Evolutionary conservation across 164 flowering plant genomes (phyloP).

Genomic region (Amborella trichopoda): DNA sequence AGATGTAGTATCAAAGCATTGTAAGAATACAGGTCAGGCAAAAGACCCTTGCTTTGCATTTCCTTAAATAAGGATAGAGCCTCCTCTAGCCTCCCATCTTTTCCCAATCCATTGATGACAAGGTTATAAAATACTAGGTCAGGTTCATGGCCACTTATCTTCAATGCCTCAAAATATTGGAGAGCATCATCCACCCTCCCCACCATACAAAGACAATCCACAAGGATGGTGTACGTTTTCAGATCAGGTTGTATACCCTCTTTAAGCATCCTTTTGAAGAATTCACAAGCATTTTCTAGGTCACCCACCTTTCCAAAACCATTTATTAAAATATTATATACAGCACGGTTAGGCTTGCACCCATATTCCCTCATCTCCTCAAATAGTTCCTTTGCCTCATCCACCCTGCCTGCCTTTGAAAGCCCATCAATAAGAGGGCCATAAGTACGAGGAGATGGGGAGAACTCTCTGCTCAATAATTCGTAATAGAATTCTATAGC

Average conservation of each 20-base stretch:
- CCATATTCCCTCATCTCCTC: conserved; percentile 74
- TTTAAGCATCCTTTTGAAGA: conserved; percentile 56
- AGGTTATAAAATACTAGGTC: conserved; percentile 70
- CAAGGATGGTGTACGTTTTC: conserved; percentile 70
- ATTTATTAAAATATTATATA: conserved; percentile 78
- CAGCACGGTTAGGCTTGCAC: conserved; percentile 78
- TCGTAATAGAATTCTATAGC: conserved; percentile 68
- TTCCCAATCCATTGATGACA: conserved; percentile 76
- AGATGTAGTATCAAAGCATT: conserved; percentile 68
- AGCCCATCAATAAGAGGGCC: conserved; percentile 94
- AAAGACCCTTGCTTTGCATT: conserved; percentile 46
- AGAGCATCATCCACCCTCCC: conserved; percentile 65
- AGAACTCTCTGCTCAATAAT: conserved; percentile 62
- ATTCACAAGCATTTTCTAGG: conserved; percentile 39
- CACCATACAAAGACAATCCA: conserved; percentile 61
- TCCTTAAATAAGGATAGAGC: conserved; percentile 63
- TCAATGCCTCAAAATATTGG: conserved; percentile 59
- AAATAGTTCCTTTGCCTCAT: conserved; percentile 62
- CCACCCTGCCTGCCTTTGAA: conserved; percentile 50
- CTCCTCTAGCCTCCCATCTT: conserved; percentile 46
- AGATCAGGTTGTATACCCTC: conserved; percentile 82
- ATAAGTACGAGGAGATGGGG: conserved; percentile 83
- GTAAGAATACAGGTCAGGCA: conserved; percentile 70
- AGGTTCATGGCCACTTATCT: conserved; percentile 48
- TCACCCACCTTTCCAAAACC: conserved; percentile 79